These are phyloP conservation scores for Coemansia javaensis DNA, from an alignment of 192 early-diverging fungal genomes.

Conservation along the genomic window DNA sequence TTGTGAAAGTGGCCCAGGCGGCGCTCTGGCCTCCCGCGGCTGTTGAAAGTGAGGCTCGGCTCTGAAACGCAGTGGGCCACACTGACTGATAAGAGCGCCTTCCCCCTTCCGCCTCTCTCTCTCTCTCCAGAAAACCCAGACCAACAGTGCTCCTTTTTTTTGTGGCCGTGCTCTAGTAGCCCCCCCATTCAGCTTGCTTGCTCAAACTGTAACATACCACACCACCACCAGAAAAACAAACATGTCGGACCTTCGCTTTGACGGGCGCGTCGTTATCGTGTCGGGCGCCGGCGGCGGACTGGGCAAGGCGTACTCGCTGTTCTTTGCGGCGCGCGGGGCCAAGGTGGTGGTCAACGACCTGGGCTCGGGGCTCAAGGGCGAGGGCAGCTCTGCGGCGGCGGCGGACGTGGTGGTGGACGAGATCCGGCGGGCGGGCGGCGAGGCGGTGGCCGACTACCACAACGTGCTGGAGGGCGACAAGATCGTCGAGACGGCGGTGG, in stretches of 20 bases:
- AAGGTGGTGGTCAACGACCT: constrained; percentile 97
- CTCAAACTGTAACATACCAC: constrained; percentile 1
- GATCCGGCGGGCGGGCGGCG: constrained; percentile 80
- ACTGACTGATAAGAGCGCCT: too few species aligned
- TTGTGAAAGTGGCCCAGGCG: too few species aligned
- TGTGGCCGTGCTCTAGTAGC: too few species aligned
- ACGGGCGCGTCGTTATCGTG: constrained; percentile 85
- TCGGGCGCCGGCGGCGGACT: constrained; percentile 94
- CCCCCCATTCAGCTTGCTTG: too few species aligned
- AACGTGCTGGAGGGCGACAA: constrained; percentile 96
- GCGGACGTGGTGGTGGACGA: constrained; percentile 96
- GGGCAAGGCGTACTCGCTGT: constrained; percentile 86
- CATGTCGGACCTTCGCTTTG: constrained; percentile 59
- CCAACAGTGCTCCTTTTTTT: too few species aligned
- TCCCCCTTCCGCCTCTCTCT: too few species aligned
- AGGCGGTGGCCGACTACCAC: constrained; percentile 95
- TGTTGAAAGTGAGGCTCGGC: too few species aligned
- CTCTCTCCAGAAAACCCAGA: too few species aligned
- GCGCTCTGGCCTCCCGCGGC: too few species aligned
- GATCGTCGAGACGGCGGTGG: constrained; percentile 95
- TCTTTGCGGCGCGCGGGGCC: constrained; percentile 85
- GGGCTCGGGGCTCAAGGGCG: constrained; percentile 72
- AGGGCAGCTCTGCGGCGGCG: constrained; percentile 68
- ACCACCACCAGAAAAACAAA: too few species aligned
- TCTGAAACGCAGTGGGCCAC: too few species aligned